phyloP scores from a whole-genome alignment of 768 basidiomycete genomes.

The Coprinopsis cinerea region DNA sequence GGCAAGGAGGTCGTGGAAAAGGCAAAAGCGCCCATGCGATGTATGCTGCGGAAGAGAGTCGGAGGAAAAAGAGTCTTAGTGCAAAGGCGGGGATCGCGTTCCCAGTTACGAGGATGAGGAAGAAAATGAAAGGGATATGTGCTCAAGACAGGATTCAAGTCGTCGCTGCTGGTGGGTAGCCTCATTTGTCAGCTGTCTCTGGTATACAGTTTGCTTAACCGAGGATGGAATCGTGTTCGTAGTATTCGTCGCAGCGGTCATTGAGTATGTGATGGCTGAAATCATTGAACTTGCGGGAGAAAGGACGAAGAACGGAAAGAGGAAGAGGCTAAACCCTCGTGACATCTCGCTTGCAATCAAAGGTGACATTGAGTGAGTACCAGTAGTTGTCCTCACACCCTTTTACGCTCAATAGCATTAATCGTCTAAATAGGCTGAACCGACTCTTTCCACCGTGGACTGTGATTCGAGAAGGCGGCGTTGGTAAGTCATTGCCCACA shows the following conservation, averaged over 20 bases:
- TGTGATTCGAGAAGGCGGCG: neutral
- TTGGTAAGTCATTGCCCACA: neutral
- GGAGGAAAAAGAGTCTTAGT: too few species aligned
- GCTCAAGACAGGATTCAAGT: neutral
- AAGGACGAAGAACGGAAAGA: conserved; percentile 76
- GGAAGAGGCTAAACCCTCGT: conserved; percentile 78
- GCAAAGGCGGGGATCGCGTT: neutral
- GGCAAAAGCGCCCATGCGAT: too few species aligned
- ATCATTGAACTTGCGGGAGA: conserved; percentile 82
- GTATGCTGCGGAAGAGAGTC: too few species aligned
- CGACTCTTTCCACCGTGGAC: neutral
- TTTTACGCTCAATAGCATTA: neutral
- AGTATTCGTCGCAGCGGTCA: conserved; percentile 82
- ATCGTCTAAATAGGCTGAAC: neutral
- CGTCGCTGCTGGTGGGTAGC: neutral
- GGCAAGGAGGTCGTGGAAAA: too few species aligned
- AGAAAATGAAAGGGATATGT: neutral
- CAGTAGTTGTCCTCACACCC: neutral
- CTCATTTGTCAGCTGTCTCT: neutral
- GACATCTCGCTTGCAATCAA: conserved; percentile 78
- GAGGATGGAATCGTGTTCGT: neutral
- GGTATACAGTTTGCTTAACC: neutral
- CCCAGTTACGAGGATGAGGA: neutral
- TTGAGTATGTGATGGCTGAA: conserved; percentile 85
- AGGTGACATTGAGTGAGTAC: conserved; percentile 61